Evolutionary conservation across 2,329 filamentous ascomycete species (phyloP).

Genomic region (Fusarium napiforme): DNA sequence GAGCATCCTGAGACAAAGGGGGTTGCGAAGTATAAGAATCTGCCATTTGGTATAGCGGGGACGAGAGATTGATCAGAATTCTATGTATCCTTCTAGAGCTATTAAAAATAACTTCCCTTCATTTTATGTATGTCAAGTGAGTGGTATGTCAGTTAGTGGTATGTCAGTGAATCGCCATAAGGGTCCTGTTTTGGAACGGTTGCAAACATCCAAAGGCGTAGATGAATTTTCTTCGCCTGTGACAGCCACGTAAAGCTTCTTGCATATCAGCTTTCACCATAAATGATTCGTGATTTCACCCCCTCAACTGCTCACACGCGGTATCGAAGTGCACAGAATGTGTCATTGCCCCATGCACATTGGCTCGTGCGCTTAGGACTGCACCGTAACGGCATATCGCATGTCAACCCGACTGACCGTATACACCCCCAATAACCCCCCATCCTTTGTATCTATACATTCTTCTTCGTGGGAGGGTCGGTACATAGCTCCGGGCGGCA

Average conservation of each 20-base stretch:
- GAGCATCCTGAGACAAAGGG: neutral
- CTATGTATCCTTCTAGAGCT: neutral
- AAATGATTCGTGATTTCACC: accelerated
- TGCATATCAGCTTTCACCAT: accelerated
- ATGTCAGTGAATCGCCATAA: neutral
- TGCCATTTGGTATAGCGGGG: neutral
- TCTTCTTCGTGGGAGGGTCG: too few relatives aligned
- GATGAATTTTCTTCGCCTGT: neutral
- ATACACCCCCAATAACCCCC: neutral
- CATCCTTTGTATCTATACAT: neutral
- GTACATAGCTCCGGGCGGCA: neutral
- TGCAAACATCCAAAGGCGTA: neutral
- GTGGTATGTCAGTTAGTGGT: too few relatives aligned
- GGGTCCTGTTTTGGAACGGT: accelerated
- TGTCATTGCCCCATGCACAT: neutral
- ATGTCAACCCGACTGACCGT: neutral
- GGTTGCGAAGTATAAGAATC: neutral
- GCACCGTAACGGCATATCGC: neutral
- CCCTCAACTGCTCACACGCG: neutral
- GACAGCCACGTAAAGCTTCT: accelerated
- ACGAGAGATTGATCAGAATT: neutral
- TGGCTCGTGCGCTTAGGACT: neutral
- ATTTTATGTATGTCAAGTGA: accelerated
- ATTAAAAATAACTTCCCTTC: accelerated
- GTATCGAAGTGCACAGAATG: neutral